Evolutionary conservation across 2,329 filamentous ascomycete genomes (phyloP).

Genomic region (Diplocarpon mali): DNA sequence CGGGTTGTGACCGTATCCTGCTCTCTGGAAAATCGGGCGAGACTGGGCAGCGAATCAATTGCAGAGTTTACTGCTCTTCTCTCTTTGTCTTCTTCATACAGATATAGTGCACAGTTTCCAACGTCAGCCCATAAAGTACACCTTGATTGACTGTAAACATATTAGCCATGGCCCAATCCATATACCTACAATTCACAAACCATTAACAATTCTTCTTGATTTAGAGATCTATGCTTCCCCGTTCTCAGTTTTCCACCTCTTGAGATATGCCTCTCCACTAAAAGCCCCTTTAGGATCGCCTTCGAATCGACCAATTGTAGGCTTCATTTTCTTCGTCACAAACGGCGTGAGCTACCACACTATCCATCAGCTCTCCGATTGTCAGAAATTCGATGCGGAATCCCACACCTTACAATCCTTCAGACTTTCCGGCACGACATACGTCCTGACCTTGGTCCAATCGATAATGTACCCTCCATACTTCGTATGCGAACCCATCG

Average conservation of each 20-base stretch:
- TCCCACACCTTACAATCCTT: conserved; percentile 57
- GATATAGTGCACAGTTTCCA: no score
- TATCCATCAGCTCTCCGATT: not conserved
- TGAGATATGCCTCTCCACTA: conserved; percentile 50
- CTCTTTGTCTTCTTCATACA: no score
- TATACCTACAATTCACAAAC: not conserved
- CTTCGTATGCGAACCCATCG: conserved; percentile 76
- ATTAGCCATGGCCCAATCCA: not conserved
- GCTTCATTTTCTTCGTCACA: conserved; percentile 50
- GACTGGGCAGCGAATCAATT: no score
- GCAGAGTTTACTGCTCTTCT: no score
- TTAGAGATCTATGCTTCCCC: conserved; percentile 32
- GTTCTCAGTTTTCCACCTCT: conserved; percentile 58
- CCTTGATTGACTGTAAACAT: not conserved
- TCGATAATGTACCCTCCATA: conserved; percentile 78
- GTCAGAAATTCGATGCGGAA: not conserved
- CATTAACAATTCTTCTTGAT: not conserved
- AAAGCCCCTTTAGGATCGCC: conserved; percentile 44
- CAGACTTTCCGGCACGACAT: conserved; percentile 63
- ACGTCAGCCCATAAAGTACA: no score
- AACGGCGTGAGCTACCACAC: conserved; percentile 65
- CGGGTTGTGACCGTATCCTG: no score
- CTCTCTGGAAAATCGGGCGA: no score
- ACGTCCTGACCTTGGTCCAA: conserved; percentile 81
- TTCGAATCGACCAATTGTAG: conserved; percentile 40